Conservation (phyloP, 2,329 filamentous ascomycete species). For the Sporothrix humicola region DNA sequence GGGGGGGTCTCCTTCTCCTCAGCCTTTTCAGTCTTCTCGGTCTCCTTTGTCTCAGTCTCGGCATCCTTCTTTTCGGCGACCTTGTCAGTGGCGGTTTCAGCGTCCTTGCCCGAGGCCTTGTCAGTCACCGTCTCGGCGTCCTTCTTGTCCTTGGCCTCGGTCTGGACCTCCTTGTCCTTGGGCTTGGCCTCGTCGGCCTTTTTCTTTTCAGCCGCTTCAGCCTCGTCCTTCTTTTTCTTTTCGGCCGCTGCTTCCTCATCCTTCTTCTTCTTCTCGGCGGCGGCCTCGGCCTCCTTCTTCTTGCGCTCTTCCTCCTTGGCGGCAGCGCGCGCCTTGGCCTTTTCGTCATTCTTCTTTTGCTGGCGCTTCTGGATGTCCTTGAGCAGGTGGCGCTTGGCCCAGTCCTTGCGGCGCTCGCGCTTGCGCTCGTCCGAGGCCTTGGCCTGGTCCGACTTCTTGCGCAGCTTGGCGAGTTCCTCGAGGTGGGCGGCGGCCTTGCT, state of each 20-base stretch:
- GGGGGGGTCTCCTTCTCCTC: too few relatives aligned
- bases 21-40: background rate
- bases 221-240: slow-evolving; percentile 38
- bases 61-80: background rate
- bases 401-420: slow-evolving; percentile 49
- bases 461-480: slow-evolving; percentile 52
- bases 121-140: slow-evolving; percentile 31
- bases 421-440: slow-evolving; percentile 53
- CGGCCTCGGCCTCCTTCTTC: slow-evolving; percentile 37
- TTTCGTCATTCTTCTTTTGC: slow-evolving; percentile 51
- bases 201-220: slow-evolving; percentile 29
- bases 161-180: slow-evolving; percentile 36
- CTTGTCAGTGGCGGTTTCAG: background rate
- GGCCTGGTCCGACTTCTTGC: slow-evolving; percentile 57
- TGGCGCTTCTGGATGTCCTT: slow-evolving; percentile 49
- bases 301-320: slow-evolving; percentile 41
- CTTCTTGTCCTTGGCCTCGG: slow-evolving; percentile 21
- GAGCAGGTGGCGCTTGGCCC: slow-evolving; percentile 48
- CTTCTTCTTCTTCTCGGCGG: slow-evolving; percentile 39
- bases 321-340: slow-evolving; percentile 47
- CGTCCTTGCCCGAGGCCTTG: background rate
- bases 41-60: background rate
- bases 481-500: slow-evolving; percentile 56
- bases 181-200: slow-evolving; percentile 32
- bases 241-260: slow-evolving; percentile 38